Conservation (phyloP, 768 basidiomycete genomes). For the Lanmaoa pseudosensibilis region DNA sequence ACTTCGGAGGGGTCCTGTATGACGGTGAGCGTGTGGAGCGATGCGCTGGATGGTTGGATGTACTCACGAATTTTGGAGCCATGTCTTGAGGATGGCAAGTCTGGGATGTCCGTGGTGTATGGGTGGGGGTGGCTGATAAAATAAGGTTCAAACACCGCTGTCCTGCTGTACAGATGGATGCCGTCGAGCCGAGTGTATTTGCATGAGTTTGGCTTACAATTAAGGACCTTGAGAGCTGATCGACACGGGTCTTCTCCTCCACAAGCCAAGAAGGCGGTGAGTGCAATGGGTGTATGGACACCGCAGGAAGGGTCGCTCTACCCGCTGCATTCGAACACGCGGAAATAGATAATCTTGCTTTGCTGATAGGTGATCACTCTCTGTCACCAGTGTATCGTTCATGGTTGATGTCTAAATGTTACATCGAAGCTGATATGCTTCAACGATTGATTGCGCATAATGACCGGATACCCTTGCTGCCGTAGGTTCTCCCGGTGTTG, state of each 20-base stretch:
- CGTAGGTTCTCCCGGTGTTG: constrained; percentile 48
- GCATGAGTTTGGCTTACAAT: constrained; percentile 34
- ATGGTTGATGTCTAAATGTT: constrained; percentile 20
- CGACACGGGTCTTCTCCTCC: constrained; percentile 12
- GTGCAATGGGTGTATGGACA: constrained; percentile 82
- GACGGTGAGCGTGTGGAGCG: constrained; percentile 1
- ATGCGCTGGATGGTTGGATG: not conserved
- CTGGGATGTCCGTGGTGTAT: not conserved
- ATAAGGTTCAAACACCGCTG: constrained; percentile 57
- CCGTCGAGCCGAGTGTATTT: constrained; percentile 35
- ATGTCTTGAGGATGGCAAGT: constrained; percentile 40
- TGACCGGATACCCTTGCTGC: constrained; percentile 88
- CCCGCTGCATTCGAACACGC: constrained; percentile 84
- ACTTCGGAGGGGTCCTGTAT: constrained; percentile 94
- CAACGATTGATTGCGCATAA: constrained; percentile 93
- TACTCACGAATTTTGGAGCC: constrained; percentile 77
- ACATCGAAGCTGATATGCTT: constrained; percentile 84
- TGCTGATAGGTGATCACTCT: constrained; percentile 75
- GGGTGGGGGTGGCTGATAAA: constrained; percentile 29
- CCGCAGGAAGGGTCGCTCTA: constrained; percentile 72
- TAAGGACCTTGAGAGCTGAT: not conserved
- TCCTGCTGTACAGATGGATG: constrained; percentile 55
- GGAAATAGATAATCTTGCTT: constrained; percentile 77
- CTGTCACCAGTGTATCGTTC: constrained; percentile 19
- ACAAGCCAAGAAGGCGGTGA: constrained; percentile 33